Evolutionary conservation across 306 rosid genomes (phyloP).

Genomic region (Medicago lupulina): DNA sequence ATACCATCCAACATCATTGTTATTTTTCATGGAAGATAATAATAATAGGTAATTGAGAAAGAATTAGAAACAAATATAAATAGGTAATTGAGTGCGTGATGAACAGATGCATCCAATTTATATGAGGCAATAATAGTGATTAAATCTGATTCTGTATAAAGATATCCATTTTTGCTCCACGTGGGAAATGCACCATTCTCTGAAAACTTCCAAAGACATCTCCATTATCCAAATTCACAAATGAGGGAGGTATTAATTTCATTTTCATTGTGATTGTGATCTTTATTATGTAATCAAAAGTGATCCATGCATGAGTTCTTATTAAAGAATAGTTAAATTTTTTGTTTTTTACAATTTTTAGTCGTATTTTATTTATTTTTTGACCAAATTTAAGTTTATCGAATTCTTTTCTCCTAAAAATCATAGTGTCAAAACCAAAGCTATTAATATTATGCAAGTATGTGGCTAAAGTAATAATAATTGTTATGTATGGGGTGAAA

Average conservation of each 20-base stretch:
- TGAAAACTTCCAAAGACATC: constrained; percentile 3
- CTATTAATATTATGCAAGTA: neutral
- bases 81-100: neutral
- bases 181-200: constrained; percentile 21
- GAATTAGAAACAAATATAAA: neutral
- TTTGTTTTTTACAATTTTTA: too few relatives aligned
- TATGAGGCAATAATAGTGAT: constrained; percentile 1
- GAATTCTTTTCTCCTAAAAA: too few relatives aligned
- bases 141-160: constrained; percentile 8
- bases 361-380: too few relatives aligned
- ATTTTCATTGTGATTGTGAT: neutral
- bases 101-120: neutral
- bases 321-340: too few relatives aligned
- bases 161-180: constrained; percentile 3
- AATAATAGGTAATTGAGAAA: neutral
- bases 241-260: neutral
- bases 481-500: neutral
- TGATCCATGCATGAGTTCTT: too few relatives aligned
- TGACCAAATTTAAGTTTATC: too few relatives aligned
- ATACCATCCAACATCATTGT: neutral
- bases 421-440: too few relatives aligned
- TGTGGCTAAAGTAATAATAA: neutral
- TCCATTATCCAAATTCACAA: constrained; percentile 30
- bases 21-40: neutral
- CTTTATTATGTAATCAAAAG: too few relatives aligned